Evolutionary conservation across 2,329 filamentous ascomycete species (phyloP).

Genomic region (Bertia moriformis): DNA sequence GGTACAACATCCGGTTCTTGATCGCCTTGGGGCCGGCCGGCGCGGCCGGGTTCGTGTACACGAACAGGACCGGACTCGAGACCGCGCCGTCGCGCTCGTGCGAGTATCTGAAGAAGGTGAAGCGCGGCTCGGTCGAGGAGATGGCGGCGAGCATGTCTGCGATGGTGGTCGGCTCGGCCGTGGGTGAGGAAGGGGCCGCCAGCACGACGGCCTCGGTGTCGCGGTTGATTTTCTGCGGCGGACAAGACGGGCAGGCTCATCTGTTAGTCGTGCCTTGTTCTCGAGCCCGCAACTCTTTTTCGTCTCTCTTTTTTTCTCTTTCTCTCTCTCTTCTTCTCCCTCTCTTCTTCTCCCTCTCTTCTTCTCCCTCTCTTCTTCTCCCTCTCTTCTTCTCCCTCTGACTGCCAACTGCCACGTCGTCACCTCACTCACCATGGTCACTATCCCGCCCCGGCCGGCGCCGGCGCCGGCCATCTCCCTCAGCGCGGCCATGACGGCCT

Average conservation of each 20-base stretch:
- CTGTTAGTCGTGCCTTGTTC: not conserved
- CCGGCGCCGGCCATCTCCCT: slow-evolving; percentile 38
- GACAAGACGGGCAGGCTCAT: slow-evolving; percentile 2
- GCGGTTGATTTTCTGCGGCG: slow-evolving; percentile 53
- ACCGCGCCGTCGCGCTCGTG: slow-evolving; percentile 37
- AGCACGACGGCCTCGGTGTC: slow-evolving; percentile 57
- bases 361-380: too few species aligned
- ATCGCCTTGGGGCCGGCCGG: slow-evolving; percentile 52
- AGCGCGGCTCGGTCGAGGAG: slow-evolving; percentile 55
- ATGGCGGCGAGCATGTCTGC: slow-evolving; percentile 43
- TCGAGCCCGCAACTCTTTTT: not conserved
- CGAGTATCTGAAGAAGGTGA: slow-evolving; percentile 61
- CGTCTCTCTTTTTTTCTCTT: too few species aligned
- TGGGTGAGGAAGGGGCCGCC: slow-evolving; percentile 33
- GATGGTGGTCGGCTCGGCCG: slow-evolving; percentile 35
- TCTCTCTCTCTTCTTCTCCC: too few species aligned
- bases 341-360: too few species aligned
- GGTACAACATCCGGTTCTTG: slow-evolving; percentile 77
- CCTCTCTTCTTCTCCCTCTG: too few species aligned
- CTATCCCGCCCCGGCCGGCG: slow-evolving; percentile 32
- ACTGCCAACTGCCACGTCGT: not conserved
- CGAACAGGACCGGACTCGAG: slow-evolving; percentile 54
- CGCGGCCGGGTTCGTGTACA: slow-evolving; percentile 66
- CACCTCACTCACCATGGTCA: slow-evolving; percentile 46
- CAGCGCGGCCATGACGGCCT: slow-evolving; percentile 51